Evolutionary conservation across 495 filamentous ascomycete species (phyloP), one percentile per base, ranked within the genome.

Genomic region (Aspergillus carlsbadensis): DNA sequence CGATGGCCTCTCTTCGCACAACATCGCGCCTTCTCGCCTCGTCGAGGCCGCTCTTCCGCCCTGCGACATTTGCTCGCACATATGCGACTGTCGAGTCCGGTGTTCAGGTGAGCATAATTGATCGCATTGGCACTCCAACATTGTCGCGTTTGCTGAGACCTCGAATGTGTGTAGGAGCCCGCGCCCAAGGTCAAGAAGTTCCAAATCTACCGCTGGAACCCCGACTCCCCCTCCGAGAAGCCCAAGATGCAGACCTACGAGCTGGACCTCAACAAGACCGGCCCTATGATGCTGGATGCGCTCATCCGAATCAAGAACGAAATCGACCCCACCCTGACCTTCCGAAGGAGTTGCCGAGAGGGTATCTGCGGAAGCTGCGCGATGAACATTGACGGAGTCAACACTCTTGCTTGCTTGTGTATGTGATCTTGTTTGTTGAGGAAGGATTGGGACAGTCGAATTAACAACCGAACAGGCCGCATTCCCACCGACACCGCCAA

Each of bases 221-320:
- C 94, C 37, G 94, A 98, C 70, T 77, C 82, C 57, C 94, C 94
- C 26, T 81, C 83, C 68, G 83, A 87, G 77, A 98, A 98, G 84
- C 93, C 94, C 36, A 82, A 78, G 70, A 96, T 98, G 93, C 91
- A 97, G 81, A 82, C 78, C 58, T 98, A 97, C 76, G 87, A 89
- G 17, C 77, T 98, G 59, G 94, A 98, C 66, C 77, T 98, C 59
- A 97, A 97, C 78, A 96, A 96, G 87, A 98, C 94, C 43, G 94
- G 94, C 7, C 94, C 94, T 60, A 98, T 98, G 94, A 84, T 98
- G 71, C 78, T 98, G 61, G 94, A 98, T 73, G 94, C 94, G 47
- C 77, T 98, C 63, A 95, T 98, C 69, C 79, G 93, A 60, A 94
- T 98, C 78, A 98, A 98, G 91, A 98, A 98, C 76, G 94, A 98